These are phyloP conservation scores for Pulveroboletus sp. DNA, from an alignment of 768 basidiomycete species.

Conservation along the genomic window DNA sequence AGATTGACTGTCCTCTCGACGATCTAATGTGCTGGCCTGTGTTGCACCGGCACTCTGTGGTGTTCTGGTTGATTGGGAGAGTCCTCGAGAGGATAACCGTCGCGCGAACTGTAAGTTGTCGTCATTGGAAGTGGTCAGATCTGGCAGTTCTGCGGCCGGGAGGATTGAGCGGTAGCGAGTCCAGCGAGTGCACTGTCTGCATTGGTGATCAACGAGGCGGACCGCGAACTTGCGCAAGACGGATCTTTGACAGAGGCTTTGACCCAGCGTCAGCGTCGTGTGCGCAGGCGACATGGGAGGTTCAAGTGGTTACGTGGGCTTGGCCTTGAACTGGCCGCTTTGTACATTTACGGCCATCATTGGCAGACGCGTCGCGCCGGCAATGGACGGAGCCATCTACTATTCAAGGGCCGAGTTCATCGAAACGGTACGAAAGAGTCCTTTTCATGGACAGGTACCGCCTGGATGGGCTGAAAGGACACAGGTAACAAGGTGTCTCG, in stretches of 20 bases:
- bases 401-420: conserved; percentile 84
- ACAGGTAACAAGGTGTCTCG: conserved; percentile 96
- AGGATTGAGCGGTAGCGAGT: neutral
- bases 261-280: conserved; percentile 7
- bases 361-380: conserved; percentile 13
- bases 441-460: neutral
- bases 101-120: neutral
- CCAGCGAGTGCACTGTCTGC: conserved; percentile 7
- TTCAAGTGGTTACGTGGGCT: neutral
- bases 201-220: neutral
- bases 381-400: conserved; percentile 71
- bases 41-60: neutral
- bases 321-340: neutral
- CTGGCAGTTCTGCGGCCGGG: too few species aligned
- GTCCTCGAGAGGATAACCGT: neutral
- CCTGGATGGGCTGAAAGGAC: conserved; percentile 48
- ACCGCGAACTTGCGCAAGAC: conserved; percentile 4
- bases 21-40: conserved; percentile 1
- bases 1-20: conserved; percentile 4
- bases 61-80: conserved; percentile 12
- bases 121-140: too few species aligned
- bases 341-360: conserved; percentile 1
- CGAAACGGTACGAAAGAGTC: conserved; percentile 61
- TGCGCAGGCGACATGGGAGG: conserved; percentile 6
- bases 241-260: conserved; percentile 14